Conservation (phyloP, 352 stramenopile genomes). For the Globisporangium emineosum region DNA sequence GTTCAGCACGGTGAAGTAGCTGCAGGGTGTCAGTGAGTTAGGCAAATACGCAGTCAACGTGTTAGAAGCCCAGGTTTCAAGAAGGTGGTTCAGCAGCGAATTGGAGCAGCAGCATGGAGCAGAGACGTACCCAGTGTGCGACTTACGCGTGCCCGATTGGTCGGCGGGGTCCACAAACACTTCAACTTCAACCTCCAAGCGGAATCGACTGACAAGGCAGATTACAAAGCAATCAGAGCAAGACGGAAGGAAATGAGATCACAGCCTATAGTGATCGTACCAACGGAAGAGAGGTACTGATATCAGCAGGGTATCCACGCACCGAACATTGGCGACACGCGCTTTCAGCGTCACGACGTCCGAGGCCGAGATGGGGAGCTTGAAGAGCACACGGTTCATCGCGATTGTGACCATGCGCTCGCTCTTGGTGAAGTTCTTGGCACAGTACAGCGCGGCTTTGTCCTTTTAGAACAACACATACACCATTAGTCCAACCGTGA, state of each 20-base stretch:
- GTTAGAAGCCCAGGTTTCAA: neutral
- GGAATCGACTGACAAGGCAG: conserved; percentile 43
- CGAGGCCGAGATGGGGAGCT: conserved; percentile 60
- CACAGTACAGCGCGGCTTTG: conserved; percentile 62
- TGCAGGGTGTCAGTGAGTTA: conserved; percentile 1
- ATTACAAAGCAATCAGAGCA: neutral
- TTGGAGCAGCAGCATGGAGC: neutral
- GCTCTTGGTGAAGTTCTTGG: conserved; percentile 69
- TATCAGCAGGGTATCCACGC: conserved; percentile 4
- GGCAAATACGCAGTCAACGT: neutral
- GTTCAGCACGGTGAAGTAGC: conserved; percentile 69
- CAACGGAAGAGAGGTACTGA: neutral
- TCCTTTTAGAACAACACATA: too few relatives aligned
- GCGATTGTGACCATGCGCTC: conserved; percentile 61
- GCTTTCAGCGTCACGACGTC: conserved; percentile 70
- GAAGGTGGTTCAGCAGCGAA: neutral
- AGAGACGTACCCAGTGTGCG: conserved; percentile 44
- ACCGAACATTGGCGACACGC: conserved; percentile 57
- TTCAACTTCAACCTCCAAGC: conserved; percentile 72
- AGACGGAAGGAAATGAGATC: neutral
- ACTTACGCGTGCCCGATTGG: conserved; percentile 42
- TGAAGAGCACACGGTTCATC: conserved; percentile 73
- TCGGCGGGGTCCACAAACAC: conserved; percentile 60
- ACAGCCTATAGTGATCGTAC: neutral
- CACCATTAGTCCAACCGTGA: neutral